Base-by-base conservation (phyloP, 2,329 filamentous ascomycete genomes). In the Aureobasidium subglaciale region DNA sequence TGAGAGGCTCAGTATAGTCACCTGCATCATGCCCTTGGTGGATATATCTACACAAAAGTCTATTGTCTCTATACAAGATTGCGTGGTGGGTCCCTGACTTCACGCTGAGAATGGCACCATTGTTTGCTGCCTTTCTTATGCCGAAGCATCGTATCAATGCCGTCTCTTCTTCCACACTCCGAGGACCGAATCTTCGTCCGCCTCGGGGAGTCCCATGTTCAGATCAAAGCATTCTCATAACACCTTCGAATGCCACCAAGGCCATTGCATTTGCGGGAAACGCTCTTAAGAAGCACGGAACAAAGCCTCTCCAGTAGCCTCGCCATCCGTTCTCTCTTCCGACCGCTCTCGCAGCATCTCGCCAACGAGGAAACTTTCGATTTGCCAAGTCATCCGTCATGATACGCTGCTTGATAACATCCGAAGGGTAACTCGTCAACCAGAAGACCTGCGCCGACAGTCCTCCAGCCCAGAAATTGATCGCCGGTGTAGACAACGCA, bases 381-480 rank as follows among this genome's bases (percentile, higher is more conserved):
- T 79, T 87, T 84, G 86, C 85, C 52, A 97, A 74, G 4, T 88
- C 84, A 71, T 97, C 93, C 13, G 92, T 96, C 93, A 99, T 97
- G 68, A 99, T 87, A 29, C 90, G 81, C 76, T 97, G 92, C 78
- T 97, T 97, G 55, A 97, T 85, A 20, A 96, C 88, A 68, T 97
- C 92, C 45, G 84, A 88, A 1, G 93, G 92, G 68, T 97, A 97
- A 61, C 87, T 88, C 16, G 87, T 89, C 40, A 96, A 70, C 93
- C 93, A 99, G 68, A 96, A 99, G 15, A 96, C 74, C 75, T 99
- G 93, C 0, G 93, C 93, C 45, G 87, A 91, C 50, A 97, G 74
- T 0, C 93, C 93, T 3, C 93, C 93, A 0, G 93, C 92, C 92
- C 92, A 97, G 75, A 99, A 99, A 69, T 97, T 97, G 66, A 97